Conservation (phyloP, 768 basidiomycete genomes). For the Mycena capillaripes region DNA sequence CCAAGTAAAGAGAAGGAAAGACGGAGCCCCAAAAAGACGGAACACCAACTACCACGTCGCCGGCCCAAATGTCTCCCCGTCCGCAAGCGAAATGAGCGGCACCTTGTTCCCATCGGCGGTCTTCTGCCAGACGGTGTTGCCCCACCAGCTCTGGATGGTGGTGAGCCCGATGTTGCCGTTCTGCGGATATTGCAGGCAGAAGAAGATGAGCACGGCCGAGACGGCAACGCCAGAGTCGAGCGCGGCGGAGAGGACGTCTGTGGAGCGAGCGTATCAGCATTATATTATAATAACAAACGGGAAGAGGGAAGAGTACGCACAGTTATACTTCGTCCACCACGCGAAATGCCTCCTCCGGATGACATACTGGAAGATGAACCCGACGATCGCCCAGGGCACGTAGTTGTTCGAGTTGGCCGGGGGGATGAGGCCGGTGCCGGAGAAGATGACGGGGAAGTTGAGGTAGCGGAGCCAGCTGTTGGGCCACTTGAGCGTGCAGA, state of each 20-base stretch:
- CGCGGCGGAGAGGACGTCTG: conserved; percentile 63
- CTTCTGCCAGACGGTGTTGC: conserved; percentile 55
- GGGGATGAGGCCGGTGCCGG: conserved; percentile 71
- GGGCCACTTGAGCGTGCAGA: conserved; percentile 72
- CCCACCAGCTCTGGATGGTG: conserved; percentile 65
- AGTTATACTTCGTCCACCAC: conserved; percentile 78
- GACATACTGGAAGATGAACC: conserved; percentile 76
- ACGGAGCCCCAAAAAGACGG: no score
- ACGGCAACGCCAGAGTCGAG: conserved; percentile 67
- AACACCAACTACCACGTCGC: background rate
- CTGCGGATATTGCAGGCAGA: conserved; percentile 60
- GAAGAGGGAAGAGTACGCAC: conserved; percentile 45
- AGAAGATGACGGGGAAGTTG: conserved; percentile 76
- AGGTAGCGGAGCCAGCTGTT: conserved; percentile 71
- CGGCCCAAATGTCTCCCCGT: conserved; percentile 26
- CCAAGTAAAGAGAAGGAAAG: background rate
- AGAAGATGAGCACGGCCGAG: conserved; percentile 61
- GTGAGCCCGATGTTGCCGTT: conserved; percentile 58
- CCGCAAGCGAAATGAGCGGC: conserved; percentile 20
- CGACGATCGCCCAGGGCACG: conserved; percentile 75
- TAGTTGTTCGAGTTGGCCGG: conserved; percentile 79
- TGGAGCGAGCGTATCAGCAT: background rate
- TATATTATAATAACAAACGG: background rate
- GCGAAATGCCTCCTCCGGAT: conserved; percentile 71
- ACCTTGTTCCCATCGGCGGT: conserved; percentile 33